Conservation (phyloP, 192 early-diverging fungal genomes). For the Backusella tuberculispora region DNA sequence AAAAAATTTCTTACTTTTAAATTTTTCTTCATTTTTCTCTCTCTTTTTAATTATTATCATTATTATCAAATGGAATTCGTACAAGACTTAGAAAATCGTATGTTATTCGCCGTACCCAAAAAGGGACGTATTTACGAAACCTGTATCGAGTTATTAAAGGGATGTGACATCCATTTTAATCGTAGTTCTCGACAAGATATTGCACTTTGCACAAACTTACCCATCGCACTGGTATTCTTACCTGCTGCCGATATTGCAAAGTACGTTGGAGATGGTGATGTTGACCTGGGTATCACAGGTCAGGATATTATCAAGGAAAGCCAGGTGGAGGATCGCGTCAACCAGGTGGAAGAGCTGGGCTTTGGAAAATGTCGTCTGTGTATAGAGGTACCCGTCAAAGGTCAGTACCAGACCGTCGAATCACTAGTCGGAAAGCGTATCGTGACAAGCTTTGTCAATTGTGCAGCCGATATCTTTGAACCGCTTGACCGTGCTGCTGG, state of each 20-base stretch:
- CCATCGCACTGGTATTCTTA: conserved; percentile 92
- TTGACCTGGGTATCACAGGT: conserved; percentile 96
- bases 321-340: conserved; percentile 66
- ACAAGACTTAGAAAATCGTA: conserved; percentile 63
- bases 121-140: conserved; percentile 96
- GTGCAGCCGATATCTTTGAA: conserved; percentile 70
- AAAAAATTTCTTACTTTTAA: not conserved
- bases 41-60: not conserved
- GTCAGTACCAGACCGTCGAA: conserved; percentile 50
- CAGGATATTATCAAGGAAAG: conserved; percentile 93
- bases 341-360: conserved; percentile 71
- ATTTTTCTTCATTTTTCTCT: not conserved
- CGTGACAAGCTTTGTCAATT: conserved; percentile 86
- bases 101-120: conserved; percentile 95
- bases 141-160: conserved; percentile 77
- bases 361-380: conserved; percentile 94
- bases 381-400: conserved; percentile 87
- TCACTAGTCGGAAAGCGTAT: conserved; percentile 91
- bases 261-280: conserved; percentile 92
- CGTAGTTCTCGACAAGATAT: conserved; percentile 96
- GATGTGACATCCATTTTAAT: conserved; percentile 93
- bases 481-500: conserved; percentile 64
- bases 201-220: conserved; percentile 91
- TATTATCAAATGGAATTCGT: conserved; percentile 57
- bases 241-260: conserved; percentile 95